Evolutionary conservation across 768 basidiomycete species (phyloP), one percentile per base, ranked within the genome.

Genomic region (Russula compacta): DNA sequence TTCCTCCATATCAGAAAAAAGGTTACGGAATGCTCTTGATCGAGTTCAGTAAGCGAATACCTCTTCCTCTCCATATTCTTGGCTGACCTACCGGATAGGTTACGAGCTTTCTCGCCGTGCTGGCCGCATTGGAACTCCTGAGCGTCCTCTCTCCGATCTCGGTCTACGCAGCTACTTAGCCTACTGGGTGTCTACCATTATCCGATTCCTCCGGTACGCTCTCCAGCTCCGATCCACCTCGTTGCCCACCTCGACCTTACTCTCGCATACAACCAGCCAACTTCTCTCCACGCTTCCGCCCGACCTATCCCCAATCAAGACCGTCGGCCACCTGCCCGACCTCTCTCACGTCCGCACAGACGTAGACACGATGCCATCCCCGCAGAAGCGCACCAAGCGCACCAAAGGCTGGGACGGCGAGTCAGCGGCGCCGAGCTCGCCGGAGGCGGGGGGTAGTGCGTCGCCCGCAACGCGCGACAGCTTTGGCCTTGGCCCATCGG

Each of bases 11-110:
- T 69, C 95, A 98, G 69, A 80, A 84, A 60, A 82, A 86, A 67
- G 90, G 93, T 6, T 97, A 88, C 68, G 97, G 95, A 2, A 92
- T 91, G 80, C 84, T 98, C 29, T 81, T 99, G 80, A 98, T 98
- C 64, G 95, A 99, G 75, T 97, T 98, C 78, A 98, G 95, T 95
- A 70, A 47, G 92, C 44, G 11, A 8, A 29, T 42, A 4, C 51
- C 15, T 47, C 32, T 12, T 48, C 40, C 5, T 29, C 56, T 36
- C 47, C 39, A 24, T 11, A 10, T 19, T 21, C 50, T 19, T 52
- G 24, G n/a, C 35, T 40, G 9, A 54, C 33, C 36, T 53, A 17
- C 8, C 40, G 8, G 10, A 24, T 50, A 98, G 95, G 95, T 72
- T 99, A 99, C 69, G 92, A 95, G 70, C 78, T 98, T 7, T 97